Percentiles rank a stretch among this genome's conserved stretches.
Evolutionary conservation across 768 basidiomycete species (phyloP).

Genomic region (Tricholoma bakamatsutake): DNA sequence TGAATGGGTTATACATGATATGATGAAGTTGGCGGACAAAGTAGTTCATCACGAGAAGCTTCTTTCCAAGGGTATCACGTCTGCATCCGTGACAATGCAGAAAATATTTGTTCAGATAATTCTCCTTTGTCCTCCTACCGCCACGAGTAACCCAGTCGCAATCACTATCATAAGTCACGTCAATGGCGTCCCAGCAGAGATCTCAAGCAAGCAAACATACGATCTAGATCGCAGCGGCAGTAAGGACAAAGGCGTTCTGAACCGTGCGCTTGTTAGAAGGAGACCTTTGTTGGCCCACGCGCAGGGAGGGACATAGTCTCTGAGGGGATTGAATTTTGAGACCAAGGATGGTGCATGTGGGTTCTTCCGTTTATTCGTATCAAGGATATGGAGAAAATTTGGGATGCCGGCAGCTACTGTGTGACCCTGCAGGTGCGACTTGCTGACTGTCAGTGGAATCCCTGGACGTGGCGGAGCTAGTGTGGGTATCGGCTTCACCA

Average conservation of each 20-base stretch:
- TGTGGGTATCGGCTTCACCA: not conserved
- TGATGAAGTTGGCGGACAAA: slow-evolving; percentile 1
- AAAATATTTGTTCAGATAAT: slow-evolving; percentile 7
- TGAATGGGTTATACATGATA: not conserved
- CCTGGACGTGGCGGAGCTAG: slow-evolving; percentile 2
- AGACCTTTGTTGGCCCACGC: slow-evolving; percentile 14
- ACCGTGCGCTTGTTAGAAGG: slow-evolving; percentile 12
- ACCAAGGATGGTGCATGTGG: slow-evolving; percentile 18
- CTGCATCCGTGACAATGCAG: slow-evolving; percentile 11
- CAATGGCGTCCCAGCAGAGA: not conserved
- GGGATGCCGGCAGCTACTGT: not conserved
- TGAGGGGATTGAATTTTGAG: slow-evolving; percentile 19
- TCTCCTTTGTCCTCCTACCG: slow-evolving; percentile 3
- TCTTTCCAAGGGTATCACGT: slow-evolving; percentile 11
- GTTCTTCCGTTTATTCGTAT: slow-evolving; percentile 14
- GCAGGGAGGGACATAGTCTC: slow-evolving; percentile 14
- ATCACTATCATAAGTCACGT: slow-evolving; percentile 1
- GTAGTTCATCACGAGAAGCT: slow-evolving; percentile 10
- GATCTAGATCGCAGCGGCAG: not conserved
- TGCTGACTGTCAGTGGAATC: not conserved
- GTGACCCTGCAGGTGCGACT: not conserved
- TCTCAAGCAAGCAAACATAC: not conserved
- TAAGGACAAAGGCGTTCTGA: slow-evolving; percentile 9
- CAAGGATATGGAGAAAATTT: slow-evolving; percentile 11
- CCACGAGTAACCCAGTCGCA: slow-evolving; percentile 9